Evolutionary conservation across 2,329 filamentous ascomycete genomes (phyloP), one percentile per base, ranked within the genome.

Genomic region (Colletotrichum simmondsii): DNA sequence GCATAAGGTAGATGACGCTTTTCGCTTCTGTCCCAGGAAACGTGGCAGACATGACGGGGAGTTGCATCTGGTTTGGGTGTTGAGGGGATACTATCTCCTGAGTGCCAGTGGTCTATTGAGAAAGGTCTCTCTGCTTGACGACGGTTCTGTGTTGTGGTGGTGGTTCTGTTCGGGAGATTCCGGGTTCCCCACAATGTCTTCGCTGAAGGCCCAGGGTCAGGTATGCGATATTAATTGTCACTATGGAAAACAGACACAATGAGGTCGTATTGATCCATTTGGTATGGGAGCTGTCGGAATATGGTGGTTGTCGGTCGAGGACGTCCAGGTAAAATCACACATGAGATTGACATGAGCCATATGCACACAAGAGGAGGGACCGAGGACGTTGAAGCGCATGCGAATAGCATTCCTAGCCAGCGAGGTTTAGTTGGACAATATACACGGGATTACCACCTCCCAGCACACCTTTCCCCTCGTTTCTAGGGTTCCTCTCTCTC

Each of bases 371-470:
- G 19, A n/a, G 22, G 8, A 49, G 42, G 19, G n/a, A 49, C 42
- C 19, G 8, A 22, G 5, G 14, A 8, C 1, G 26, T 22, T 54
- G 60, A 52, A 71, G 56, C 56, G 66, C 62, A 73, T 73, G 67
- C 67, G 24, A 37, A 71, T 73, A 73, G 61, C 68, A 65, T 73
- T 73, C 68, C 67, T 73, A 63, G 52, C 71, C 67, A 63, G 61
- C 61, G 56, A 71, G 67, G 71, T 73, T 73, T 57, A 71, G 67
- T 73, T 62, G 78, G 75, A 80, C 81, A 83, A 82, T 82, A 78
- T 83, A 83, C 81, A 81, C 78, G 79, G 79, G 80, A 79, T 81
- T 78, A 77, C 75, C 76, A 76, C 75, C 75, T 72, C 70, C 70
- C 70, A 72, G 70, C 65, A 69, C 70, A 57, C 70, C 70, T 63